Conservation (phyloP, 345 rosid species). For the Psidium friedrichsthalianum region DNA sequence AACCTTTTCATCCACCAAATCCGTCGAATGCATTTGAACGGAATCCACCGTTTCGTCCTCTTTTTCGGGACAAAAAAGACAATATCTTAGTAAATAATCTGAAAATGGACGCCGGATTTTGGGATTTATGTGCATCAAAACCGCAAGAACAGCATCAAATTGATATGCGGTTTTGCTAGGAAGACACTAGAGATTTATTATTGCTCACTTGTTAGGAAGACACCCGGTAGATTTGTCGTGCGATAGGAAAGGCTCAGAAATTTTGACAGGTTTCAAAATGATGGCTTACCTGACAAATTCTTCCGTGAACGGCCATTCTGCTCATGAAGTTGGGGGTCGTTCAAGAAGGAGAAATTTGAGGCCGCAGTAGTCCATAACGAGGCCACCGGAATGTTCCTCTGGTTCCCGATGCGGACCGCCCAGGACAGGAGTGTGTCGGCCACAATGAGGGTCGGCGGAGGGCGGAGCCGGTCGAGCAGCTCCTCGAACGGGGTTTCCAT, state of each 20-base stretch:
- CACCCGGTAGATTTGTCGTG: not conserved
- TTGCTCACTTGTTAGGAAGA: too few relatives aligned
- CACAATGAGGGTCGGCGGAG: constrained; percentile 10
- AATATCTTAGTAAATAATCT: not conserved
- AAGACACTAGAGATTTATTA: too few relatives aligned
- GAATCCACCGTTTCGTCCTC: not conserved
- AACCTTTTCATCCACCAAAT: not conserved
- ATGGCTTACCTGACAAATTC: constrained; percentile 12
- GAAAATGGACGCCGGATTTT: not conserved
- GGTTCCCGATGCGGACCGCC: constrained; percentile 17
- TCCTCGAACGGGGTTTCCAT: constrained; percentile 33
- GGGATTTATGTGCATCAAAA: not conserved
- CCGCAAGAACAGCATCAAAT: not conserved
- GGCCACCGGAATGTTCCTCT: constrained; percentile 38
- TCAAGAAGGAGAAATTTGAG: constrained; percentile 14
- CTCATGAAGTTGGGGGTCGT: constrained; percentile 13
- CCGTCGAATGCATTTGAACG: not conserved
- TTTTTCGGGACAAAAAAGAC: not conserved
- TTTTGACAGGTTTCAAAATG: not conserved
- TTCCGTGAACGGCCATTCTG: constrained; percentile 8
- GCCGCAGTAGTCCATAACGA: constrained; percentile 32
- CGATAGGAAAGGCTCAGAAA: not conserved
- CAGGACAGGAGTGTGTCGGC: constrained; percentile 22
- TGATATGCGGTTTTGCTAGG: not conserved
- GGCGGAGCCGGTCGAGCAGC: not conserved